Evolutionary conservation across 441 rosid genomes (phyloP).

Genomic region (Melastoma candidum): DNA sequence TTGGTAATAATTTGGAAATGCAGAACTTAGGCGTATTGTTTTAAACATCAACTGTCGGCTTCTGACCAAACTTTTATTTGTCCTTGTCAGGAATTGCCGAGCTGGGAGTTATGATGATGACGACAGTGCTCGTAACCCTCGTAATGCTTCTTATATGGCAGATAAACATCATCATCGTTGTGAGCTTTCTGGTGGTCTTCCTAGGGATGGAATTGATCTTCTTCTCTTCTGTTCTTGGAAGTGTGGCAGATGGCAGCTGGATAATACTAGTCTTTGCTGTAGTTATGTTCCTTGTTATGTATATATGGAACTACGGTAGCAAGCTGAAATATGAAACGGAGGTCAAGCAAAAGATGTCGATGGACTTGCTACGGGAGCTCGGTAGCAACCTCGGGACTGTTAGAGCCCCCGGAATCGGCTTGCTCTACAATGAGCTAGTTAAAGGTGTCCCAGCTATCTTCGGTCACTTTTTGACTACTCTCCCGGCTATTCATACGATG

Average conservation of each 20-base stretch:
- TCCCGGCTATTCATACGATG: constrained; percentile 97
- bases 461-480: constrained; percentile 94
- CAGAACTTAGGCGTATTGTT: not conserved
- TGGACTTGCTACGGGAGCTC: constrained; percentile 85
- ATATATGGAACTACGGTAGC: constrained; percentile 94
- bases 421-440: constrained; percentile 84
- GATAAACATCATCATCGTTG: constrained; percentile 70
- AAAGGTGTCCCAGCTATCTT: constrained; percentile 93
- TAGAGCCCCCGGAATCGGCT: constrained; percentile 97
- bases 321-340: constrained; percentile 95
- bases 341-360: constrained; percentile 77
- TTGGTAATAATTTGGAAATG: no score
- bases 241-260: constrained; percentile 94
- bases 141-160: constrained; percentile 99
- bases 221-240: constrained; percentile 77
- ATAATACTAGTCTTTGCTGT: constrained; percentile 76
- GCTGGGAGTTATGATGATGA: constrained; percentile 98
- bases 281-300: constrained; percentile 83
- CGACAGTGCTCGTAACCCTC: constrained; percentile 72
- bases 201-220: constrained; percentile 70
- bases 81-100: constrained; percentile 77
- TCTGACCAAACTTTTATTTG: constrained; percentile 8
- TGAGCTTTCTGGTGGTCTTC: constrained; percentile 55
- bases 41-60: not conserved
- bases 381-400: constrained; percentile 92